These are phyloP conservation scores for Phytophthora pini DNA, from an alignment of 352 stramenopile genomes.

Conservation along the genomic window DNA sequence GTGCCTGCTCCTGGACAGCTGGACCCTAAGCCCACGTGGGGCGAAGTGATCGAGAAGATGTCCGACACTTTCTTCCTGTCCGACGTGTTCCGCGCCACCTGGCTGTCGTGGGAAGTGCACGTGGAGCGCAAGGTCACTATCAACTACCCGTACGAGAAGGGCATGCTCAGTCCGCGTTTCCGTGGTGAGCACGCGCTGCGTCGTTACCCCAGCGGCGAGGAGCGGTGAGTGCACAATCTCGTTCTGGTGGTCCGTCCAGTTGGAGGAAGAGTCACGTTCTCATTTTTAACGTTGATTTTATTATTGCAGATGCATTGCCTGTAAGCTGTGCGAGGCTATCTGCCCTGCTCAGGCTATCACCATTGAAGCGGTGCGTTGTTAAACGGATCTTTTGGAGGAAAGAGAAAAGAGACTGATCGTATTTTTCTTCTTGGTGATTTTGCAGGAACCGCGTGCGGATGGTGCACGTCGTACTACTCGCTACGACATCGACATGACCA, in stretches of 20 bases:
- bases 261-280: conserved; percentile 16
- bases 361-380: conserved; percentile 94
- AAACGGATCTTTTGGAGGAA: conserved; percentile 10
- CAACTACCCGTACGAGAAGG: conserved; percentile 99
- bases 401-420: conserved; percentile 4
- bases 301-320: conserved; percentile 96
- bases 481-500: conserved; percentile 99
- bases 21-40: conserved; percentile 68
- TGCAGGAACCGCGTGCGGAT: conserved; percentile 95
- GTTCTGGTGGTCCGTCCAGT: conserved; percentile 22
- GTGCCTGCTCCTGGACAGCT: conserved; percentile 30
- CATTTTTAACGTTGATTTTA: conserved; percentile 2
- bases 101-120: conserved; percentile 84
- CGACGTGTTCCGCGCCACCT: conserved; percentile 81
- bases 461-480: conserved; percentile 98
- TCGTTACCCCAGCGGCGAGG: conserved; percentile 99
- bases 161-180: conserved; percentile 96
- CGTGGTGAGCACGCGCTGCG: conserved; percentile 98
- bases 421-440: not conserved
- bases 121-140: conserved; percentile 96
- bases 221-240: conserved; percentile 78
- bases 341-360: conserved; percentile 99
- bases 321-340: conserved; percentile 99
- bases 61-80: conserved; percentile 87
- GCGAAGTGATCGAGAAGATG: conserved; percentile 82